Conservation (phyloP, 2,329 filamentous ascomycete species). For the Atkinsonella hypoxylon region DNA sequence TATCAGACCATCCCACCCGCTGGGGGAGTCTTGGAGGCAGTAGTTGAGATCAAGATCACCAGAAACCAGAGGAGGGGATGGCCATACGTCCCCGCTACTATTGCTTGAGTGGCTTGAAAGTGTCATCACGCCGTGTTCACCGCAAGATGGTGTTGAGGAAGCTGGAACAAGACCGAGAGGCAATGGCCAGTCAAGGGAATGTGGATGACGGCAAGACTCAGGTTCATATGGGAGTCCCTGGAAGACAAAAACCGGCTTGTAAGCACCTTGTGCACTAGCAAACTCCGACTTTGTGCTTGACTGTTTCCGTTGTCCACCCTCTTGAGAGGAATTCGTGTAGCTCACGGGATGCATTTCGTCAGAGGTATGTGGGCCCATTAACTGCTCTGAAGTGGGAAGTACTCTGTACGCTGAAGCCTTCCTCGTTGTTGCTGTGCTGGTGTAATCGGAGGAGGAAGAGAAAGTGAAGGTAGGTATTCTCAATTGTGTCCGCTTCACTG, state of each 20-base stretch:
- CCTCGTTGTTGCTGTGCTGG: background rate
- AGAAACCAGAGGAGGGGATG: conserved; percentile 22
- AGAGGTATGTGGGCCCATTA: conserved; percentile 19
- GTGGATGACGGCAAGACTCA: conserved; percentile 11
- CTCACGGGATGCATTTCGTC: conserved; percentile 16
- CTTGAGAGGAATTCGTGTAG: conserved; percentile 19
- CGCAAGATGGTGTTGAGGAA: conserved; percentile 14
- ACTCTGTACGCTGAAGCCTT: conserved; percentile 1
- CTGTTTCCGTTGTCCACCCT: conserved; percentile 18
- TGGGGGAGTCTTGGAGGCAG: background rate
- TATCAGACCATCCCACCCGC: background rate
- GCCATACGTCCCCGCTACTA: conserved; percentile 16
- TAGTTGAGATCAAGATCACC: conserved; percentile 2
- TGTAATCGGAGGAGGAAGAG: background rate
- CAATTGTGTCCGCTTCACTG: conserved; percentile 1
- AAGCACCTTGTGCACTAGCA: conserved; percentile 15
- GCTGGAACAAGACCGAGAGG: conserved; percentile 7
- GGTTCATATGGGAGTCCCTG: conserved; percentile 13
- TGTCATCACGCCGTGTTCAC: conserved; percentile 6
- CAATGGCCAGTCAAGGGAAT: background rate
- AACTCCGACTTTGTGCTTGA: conserved; percentile 16
- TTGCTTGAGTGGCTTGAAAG: conserved; percentile 7
- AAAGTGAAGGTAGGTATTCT: background rate
- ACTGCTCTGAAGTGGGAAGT: conserved; percentile 8
- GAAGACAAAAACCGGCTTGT: conserved; percentile 12